A percentile compares a stretch with the other conserved stretches of the same genome.
Evolutionary conservation across 176 grass and related monocot genomes (phyloP).

Genomic region (Musa troglodytarum): DNA sequence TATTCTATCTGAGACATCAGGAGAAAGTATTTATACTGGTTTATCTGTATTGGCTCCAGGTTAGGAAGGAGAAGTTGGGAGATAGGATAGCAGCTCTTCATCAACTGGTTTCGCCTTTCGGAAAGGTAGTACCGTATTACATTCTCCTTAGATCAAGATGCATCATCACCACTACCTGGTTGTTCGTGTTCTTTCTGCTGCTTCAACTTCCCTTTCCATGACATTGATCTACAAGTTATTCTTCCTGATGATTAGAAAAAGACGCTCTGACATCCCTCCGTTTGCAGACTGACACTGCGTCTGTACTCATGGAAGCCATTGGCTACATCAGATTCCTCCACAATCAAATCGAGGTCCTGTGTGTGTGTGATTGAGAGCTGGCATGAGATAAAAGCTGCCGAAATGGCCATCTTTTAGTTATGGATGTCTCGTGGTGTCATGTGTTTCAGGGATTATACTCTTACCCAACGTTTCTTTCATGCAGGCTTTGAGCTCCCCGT

Average conservation of each 20-base stretch:
- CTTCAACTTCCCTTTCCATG: neutral
- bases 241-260: no score
- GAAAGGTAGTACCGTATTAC: neutral
- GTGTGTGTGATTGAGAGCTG: neutral
- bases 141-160: neutral
- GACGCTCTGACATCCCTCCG: no score
- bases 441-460: constrained; percentile 14
- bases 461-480: neutral
- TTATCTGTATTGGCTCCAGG: neutral
- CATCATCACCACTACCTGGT: neutral
- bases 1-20: neutral
- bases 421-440: constrained; percentile 34
- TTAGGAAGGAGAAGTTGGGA: constrained; percentile 14
- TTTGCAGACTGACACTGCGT: constrained; percentile 18
- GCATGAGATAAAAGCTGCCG: constrained; percentile 74
- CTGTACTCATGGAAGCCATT: constrained; percentile 13
- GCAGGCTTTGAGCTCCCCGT: constrained; percentile 72
- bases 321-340: constrained; percentile 18
- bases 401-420: constrained; percentile 16
- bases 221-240: no score
- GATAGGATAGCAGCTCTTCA: constrained; percentile 12
- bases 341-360: constrained; percentile 13
- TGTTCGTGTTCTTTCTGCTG: neutral
- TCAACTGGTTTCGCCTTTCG: constrained; percentile 9
- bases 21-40: neutral